phyloP scores from a whole-genome alignment of 1,284 basidiomycete species.

The Takashimella koratensis region DNA sequence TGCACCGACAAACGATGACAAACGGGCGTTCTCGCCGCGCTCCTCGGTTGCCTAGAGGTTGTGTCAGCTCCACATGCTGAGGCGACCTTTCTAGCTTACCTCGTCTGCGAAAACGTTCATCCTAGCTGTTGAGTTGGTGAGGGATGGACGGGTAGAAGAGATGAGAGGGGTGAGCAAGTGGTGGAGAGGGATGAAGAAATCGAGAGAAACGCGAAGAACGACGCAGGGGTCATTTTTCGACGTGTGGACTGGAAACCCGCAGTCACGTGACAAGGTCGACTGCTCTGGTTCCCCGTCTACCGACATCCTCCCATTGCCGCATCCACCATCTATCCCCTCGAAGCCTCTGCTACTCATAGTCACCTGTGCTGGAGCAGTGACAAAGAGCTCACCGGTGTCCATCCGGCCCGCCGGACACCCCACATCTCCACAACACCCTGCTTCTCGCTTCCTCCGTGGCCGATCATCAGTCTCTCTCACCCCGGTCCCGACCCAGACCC shows the following conservation, averaged over 20 bases:
- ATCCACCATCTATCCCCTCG: no score
- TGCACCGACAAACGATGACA: constrained; percentile 96
- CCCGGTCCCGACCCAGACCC: neutral
- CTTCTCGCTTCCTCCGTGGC: no score
- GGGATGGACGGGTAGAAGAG: constrained; percentile 2
- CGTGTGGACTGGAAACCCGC: no score
- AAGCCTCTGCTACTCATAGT: no score
- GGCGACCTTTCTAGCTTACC: constrained; percentile 22
- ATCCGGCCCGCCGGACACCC: neutral
- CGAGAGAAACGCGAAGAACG: neutral
- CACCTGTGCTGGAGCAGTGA: no score
- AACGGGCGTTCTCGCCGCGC: constrained; percentile 96
- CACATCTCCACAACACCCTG: neutral
- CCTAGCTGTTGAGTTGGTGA: constrained; percentile 6
- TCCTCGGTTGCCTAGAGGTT: constrained; percentile 80
- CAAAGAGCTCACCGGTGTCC: no score
- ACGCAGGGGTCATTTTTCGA: no score
- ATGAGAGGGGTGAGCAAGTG: constrained; percentile 11
- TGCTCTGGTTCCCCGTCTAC: no score
- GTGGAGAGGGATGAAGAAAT: neutral
- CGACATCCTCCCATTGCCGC: no score
- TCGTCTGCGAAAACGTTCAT: constrained; percentile 52
- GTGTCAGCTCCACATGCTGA: neutral
- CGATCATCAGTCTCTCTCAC: no score
- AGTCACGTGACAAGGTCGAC: no score